These are phyloP conservation scores for Xerocomus amazonicus DNA, from an alignment of 1,284 basidiomycete genomes.

Conservation along the genomic window DNA sequence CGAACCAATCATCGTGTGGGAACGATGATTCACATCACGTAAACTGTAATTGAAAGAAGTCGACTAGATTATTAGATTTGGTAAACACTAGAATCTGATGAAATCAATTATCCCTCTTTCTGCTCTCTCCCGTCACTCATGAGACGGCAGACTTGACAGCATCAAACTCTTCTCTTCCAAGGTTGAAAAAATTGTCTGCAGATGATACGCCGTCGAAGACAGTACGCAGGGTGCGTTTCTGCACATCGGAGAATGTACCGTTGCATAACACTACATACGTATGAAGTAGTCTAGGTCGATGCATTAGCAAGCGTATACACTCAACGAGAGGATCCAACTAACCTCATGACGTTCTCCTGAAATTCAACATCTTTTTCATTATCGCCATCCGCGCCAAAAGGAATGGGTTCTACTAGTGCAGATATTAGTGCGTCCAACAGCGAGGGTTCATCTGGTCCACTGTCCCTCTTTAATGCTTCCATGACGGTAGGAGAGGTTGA, in stretches of 20 bases:
- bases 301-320: conserved; percentile 1
- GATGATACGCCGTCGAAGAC: conserved; percentile 27
- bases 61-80: conserved; percentile 29
- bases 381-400: conserved; percentile 70
- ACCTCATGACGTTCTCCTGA: conserved; percentile 76
- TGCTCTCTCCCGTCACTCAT: conserved; percentile 18
- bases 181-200: conserved; percentile 20
- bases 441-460: conserved; percentile 13
- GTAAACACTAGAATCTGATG: conserved; percentile 10
- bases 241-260: conserved; percentile 39
- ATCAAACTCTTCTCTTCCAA: conserved; percentile 29
- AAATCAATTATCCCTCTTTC: conserved; percentile 21
- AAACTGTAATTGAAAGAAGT: conserved; percentile 22
- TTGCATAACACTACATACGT: conserved; percentile 50
- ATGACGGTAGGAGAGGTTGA: conserved; percentile 49
- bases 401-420: conserved; percentile 50
- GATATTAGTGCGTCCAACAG: conserved; percentile 42
- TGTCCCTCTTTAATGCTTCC: conserved; percentile 45
- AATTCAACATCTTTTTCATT: conserved; percentile 70
- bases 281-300: conserved; percentile 44
- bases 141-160: conserved; percentile 23
- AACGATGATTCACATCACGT: conserved; percentile 25
- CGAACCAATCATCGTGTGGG: conserved; percentile 22
- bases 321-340: conserved; percentile 29
- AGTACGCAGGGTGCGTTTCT: conserved; percentile 41